A percentile compares a stretch with the other conserved stretches of the same genome.
phyloP scores from a whole-genome alignment of 1,284 basidiomycete genomes.

The Phenoliferia sp. region DNA sequence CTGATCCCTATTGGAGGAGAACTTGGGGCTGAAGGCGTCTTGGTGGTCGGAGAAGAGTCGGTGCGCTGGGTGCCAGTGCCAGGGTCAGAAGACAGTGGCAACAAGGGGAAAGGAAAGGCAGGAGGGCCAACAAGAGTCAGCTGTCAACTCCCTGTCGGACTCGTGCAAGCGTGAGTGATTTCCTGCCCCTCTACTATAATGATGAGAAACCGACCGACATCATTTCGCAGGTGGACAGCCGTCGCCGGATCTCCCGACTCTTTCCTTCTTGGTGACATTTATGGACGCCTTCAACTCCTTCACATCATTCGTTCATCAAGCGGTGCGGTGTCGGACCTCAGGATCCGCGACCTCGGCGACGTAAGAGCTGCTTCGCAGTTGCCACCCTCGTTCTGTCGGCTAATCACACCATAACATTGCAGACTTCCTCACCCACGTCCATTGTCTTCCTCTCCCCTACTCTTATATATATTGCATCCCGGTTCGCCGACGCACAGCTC shows the following conservation, averaged over 20 bases:
- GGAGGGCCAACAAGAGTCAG: neutral
- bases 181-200: neutral
- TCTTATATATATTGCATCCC: conserved; percentile 74
- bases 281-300: conserved; percentile 61
- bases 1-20: conserved; percentile 17
- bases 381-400: neutral
- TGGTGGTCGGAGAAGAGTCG: conserved; percentile 32
- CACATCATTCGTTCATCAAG: conserved; percentile 31
- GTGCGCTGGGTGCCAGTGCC: conserved; percentile 7
- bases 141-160: conserved; percentile 18
- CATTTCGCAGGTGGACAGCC: neutral
- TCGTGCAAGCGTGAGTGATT: conserved; percentile 25
- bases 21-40: conserved; percentile 13
- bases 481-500: conserved; percentile 74
- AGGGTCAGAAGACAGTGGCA: neutral
- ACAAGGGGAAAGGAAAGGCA: conserved; percentile 19
- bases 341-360: conserved; percentile 65
- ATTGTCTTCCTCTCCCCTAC: conserved; percentile 71
- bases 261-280: conserved; percentile 68
- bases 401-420: neutral
- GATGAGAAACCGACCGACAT: neutral
- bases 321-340: conserved; percentile 41
- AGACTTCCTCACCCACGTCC: conserved; percentile 71
- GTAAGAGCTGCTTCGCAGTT: conserved; percentile 46
- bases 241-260: neutral